Conservation (phyloP, 306 rosid genomes). For the Fragaria nilgerrensis region DNA sequence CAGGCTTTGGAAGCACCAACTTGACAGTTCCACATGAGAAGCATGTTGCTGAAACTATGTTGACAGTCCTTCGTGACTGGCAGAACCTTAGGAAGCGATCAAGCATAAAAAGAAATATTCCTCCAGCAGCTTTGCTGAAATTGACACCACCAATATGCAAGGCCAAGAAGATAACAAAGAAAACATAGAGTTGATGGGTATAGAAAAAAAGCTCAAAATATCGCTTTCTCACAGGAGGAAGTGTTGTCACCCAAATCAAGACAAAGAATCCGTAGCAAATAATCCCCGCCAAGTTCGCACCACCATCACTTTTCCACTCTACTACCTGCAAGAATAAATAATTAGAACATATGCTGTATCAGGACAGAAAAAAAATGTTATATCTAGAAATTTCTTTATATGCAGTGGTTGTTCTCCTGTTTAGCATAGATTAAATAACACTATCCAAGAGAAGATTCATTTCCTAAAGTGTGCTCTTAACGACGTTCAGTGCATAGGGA, state of each 20-base stretch:
- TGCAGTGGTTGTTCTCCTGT: neutral
- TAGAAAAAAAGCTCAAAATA: constrained; percentile 62
- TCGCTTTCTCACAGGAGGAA: constrained; percentile 51
- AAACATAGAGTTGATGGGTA: constrained; percentile 59
- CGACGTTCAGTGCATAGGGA: neutral
- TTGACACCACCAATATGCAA: constrained; percentile 59
- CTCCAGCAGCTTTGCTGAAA: constrained; percentile 57
- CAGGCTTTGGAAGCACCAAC: constrained; percentile 55
- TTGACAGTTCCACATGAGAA: constrained; percentile 67
- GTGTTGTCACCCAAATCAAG: constrained; percentile 63
- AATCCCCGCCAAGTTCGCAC: constrained; percentile 61
- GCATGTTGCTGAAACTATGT: constrained; percentile 51
- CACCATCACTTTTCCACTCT: constrained; percentile 49
- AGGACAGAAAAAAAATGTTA: neutral
- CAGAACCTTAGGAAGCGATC: constrained; percentile 68
- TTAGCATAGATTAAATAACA: neutral
- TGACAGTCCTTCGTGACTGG: constrained; percentile 54
- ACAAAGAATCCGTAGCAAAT: constrained; percentile 55
- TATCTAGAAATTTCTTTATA: neutral
- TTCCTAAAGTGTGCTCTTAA: neutral
- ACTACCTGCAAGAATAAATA: constrained; percentile 38
- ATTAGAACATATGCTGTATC: neutral
- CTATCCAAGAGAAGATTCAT: neutral
- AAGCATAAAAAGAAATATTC: constrained; percentile 55
- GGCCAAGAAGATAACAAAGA: constrained; percentile 58